Conservation (phyloP, 306 rosid species). For the Hylodesmum podocarpum region DNA sequence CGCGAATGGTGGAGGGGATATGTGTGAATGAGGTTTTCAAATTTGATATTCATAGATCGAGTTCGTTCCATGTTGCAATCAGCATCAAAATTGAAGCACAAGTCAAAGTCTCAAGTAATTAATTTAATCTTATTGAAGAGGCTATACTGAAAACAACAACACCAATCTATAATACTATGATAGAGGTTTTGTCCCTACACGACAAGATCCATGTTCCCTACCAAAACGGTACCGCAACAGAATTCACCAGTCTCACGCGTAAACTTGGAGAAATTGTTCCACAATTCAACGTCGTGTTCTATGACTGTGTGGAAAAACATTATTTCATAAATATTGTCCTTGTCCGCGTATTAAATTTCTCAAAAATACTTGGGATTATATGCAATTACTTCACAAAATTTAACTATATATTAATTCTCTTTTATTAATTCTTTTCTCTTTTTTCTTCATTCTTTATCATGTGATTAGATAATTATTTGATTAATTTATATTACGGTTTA, state of each 20-base stretch:
- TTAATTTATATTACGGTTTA: no score
- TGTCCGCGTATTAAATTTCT: conserved; percentile 8
- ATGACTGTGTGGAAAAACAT: conserved; percentile 14
- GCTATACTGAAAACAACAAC: conserved; percentile 13
- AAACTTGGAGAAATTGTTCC: background rate
- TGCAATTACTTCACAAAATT: no score
- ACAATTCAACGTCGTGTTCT: conserved; percentile 1
- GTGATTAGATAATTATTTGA: no score
- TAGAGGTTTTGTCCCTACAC: background rate
- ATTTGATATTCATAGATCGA: background rate
- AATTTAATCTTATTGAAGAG: background rate
- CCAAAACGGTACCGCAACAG: conserved; percentile 20
- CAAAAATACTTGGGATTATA: no score
- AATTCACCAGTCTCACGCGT: background rate
- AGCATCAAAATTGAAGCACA: background rate
- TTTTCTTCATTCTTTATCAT: no score
- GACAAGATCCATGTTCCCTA: conserved; percentile 18
- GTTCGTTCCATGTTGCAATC: conserved; percentile 2
- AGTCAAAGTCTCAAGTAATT: conserved; percentile 13
- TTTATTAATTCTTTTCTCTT: no score
- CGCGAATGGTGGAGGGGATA: background rate
- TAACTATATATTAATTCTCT: no score
- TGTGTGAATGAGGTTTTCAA: background rate
- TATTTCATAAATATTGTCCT: conserved; percentile 3
- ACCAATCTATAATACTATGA: no score